Base-by-base conservation (phyloP, 805 yeast genomes). In the Candida ipomoeae region DNA sequence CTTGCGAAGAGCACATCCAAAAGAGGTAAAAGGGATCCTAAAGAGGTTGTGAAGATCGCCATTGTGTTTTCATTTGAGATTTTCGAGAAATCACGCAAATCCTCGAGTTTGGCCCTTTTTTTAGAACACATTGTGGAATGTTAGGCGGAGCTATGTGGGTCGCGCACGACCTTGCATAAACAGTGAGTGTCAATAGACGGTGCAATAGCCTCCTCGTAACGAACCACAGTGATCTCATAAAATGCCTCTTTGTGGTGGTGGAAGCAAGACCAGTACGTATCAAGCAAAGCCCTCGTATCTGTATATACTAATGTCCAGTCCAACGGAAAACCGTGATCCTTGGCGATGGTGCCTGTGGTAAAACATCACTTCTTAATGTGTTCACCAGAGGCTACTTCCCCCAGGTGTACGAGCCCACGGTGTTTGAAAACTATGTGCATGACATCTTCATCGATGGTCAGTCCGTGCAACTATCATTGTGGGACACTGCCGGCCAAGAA, bases 401-500 rank as follows among this genome's bases (percentile, higher is more conserved):
- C 7, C 97, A 94, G 66, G 98, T 92, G 18, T 92, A 92, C 68
- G 99, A 91, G 65, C 99, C 99, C 23, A 92, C 99, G 0, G 97
- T 92, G 36, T 92, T 94, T 70, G 98, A 92, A 66, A 92, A 92
- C 72, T 92, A 92, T 66, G 96, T 91, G 52, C 98, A 92, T 69
- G 98, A 92, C 66, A 94, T 92, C 56, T 92, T 89, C 70, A 90
- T 92, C 49, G 99, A 92, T 66, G 92, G 92, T 47, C 89, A 89
- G 66, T 89, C 94, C 45, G 87, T 92, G 61, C 96, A 91, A 63
- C 73, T 92, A 50, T 90, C 97, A 14, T 74, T 92, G 49, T 94
- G 99, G 99, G 99, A 92, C 67, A 92, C 99, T 5, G 99, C 99
- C 1, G 99, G 99, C 6, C 99, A 92, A 74, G 99, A 92, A 71